Evolutionary conservation across 768 basidiomycete species (phyloP), one percentile per base, ranked within the genome.

Genomic region (Termitomyces sp.): DNA sequence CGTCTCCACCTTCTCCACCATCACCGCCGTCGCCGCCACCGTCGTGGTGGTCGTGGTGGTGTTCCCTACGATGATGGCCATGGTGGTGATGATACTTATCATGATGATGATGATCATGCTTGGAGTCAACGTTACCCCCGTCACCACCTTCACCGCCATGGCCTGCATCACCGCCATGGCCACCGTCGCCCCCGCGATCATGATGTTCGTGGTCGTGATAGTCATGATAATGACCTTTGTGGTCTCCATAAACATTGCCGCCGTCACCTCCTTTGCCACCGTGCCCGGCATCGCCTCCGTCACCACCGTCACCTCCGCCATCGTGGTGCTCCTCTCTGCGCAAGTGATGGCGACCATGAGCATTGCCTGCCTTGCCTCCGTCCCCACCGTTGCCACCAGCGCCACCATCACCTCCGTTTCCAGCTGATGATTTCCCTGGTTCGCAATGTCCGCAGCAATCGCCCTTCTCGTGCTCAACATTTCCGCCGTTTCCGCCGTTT

Each of bases 321-420:
- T 39, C 55, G 1, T 49, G 46, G 2, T 39, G 36, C 4, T 49
- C 24, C 36, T 39, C 36, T 20, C 46, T 33, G 24, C 47, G 46
- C 44, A 7, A 24, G 22, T 37, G 11, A 16, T 24, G 51, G 16
- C 3, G 6, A 42, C 46, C n/a, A 8, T 45, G 34, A 4, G 24
- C 33, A 16, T 44, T 58, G 7, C 57, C 57, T 13, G 50, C 57
- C 4, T 53, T 46, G 6, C 61, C 61, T 15, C 59, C 59, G 37
- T 56, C 50, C 1, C 59, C 59, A 39, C 55, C 59, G 15, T 34
- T 57, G n/a, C 59, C 59, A 31, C 12, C 59, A 36, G 49, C 55
- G 4, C 55, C 60, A 16, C 60, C 60, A 36, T 53, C 27, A 6
- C 55, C 55, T 2, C 55, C 60, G 12, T 61, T 57, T 30, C 60